Percentiles rank a stretch among this genome's conserved stretches.
Conservation (phyloP, 176 grass and related monocot genomes). For the Aegilops speltoides region DNA sequence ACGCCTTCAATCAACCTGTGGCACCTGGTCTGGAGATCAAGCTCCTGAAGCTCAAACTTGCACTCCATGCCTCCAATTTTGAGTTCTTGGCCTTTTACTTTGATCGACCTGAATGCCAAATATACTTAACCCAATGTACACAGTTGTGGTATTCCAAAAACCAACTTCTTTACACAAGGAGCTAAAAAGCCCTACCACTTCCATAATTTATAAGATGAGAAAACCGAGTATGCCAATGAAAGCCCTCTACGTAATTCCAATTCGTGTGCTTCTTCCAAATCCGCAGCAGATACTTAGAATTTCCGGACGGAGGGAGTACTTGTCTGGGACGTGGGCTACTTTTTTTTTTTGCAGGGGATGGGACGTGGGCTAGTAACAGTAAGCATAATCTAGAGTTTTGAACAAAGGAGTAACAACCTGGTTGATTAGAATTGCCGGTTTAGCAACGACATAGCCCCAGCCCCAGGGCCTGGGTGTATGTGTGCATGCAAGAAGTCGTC, state of each 20-base stretch:
- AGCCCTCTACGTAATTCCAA: slow-evolving; percentile 76
- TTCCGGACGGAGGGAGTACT: too few relatives aligned
- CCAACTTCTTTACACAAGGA: slow-evolving; percentile 63
- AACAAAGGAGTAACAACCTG: too few relatives aligned
- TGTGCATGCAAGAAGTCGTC: too few relatives aligned
- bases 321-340: too few relatives aligned
- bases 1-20: neutral
- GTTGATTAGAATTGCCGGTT: too few relatives aligned
- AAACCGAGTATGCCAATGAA: slow-evolving; percentile 78
- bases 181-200: slow-evolving; percentile 50
- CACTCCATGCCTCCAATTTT: neutral
- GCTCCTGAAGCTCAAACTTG: slow-evolving; percentile 1
- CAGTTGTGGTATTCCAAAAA: slow-evolving; percentile 21
- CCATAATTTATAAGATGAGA: slow-evolving; percentile 86
- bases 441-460: too few relatives aligned
- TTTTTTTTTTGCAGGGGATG: too few relatives aligned
- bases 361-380: too few relatives aligned
- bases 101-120: neutral
- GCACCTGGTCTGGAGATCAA: neutral
- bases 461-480: too few relatives aligned
- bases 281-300: too few relatives aligned
- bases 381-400: too few relatives aligned
- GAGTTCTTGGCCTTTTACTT: neutral
- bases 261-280: slow-evolving; percentile 75
- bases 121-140: neutral